phyloP scores from a whole-genome alignment of 148 eudicot species.

The Amaranthus hypochondriacus region DNA sequence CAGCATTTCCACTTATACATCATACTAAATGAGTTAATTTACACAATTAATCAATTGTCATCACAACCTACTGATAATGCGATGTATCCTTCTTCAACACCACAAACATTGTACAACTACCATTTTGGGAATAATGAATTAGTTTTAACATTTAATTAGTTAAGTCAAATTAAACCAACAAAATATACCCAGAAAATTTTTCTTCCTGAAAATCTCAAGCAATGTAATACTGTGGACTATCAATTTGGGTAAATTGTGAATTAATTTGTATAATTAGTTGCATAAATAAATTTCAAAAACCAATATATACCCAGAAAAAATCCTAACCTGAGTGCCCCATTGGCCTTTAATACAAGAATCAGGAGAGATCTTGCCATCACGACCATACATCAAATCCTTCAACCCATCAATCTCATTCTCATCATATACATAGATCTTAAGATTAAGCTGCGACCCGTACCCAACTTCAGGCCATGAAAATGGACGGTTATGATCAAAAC shows the following conservation, averaged over 20 bases:
- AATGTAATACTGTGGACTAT: no score
- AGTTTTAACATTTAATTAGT: no score
- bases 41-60: background rate
- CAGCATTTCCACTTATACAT: background rate
- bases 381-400: constrained; percentile 57
- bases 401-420: constrained; percentile 77
- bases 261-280: background rate
- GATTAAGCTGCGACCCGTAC: constrained; percentile 46
- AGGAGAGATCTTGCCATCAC: constrained; percentile 59
- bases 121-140: no score
- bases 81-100: no score
- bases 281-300: background rate
- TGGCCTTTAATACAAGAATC: constrained; percentile 72
- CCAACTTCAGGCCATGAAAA: constrained; percentile 50
- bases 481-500: constrained; percentile 24
- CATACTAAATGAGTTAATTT: background rate
- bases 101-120: no score
- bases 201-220: no score
- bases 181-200: no score
- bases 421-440: constrained; percentile 80
- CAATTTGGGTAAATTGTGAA: background rate
- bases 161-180: no score
- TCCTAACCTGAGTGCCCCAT: constrained; percentile 92
- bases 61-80: background rate
- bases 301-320: background rate